These are phyloP conservation scores for Asterochloris sp. DNA, from an alignment of 139 green algal species.

Conservation along the genomic window DNA sequence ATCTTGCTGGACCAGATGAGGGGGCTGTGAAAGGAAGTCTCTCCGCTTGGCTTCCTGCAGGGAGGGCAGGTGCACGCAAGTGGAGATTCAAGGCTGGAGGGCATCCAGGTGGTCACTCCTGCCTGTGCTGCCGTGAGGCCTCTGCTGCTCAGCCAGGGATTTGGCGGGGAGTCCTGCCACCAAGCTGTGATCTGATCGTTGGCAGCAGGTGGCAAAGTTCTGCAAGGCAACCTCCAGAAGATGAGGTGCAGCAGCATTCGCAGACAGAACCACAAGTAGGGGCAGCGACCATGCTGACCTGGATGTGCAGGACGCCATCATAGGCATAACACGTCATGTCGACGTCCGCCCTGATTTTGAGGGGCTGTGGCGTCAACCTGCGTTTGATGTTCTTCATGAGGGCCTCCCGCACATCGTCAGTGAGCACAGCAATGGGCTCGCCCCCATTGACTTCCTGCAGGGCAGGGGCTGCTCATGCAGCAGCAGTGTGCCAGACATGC, in stretches of 20 bases:
- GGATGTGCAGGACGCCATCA: conserved; percentile 97
- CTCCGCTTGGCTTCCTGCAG: too few species aligned
- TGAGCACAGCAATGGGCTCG: conserved; percentile 47
- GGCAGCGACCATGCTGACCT: conserved; percentile 30
- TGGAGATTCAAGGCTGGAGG: too few species aligned
- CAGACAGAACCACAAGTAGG: neutral
- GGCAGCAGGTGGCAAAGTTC: neutral
- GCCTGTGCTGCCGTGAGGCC: too few species aligned
- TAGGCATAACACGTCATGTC: conserved; percentile 98
- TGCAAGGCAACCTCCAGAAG: neutral
- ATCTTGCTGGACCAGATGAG: too few species aligned
- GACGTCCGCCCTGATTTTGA: conserved; percentile 97
- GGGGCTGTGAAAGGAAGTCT: too few species aligned
- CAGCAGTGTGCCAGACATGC: too few species aligned
- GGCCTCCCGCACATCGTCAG: conserved; percentile 71
- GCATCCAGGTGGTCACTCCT: too few species aligned
- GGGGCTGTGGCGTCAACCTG: conserved; percentile 97
- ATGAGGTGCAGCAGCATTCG: neutral
- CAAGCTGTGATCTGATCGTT: too few species aligned
- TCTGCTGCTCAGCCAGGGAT: too few species aligned
- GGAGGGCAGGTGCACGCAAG: too few species aligned
- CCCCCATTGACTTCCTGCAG: conserved; percentile 52
- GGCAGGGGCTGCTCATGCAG: too few species aligned
- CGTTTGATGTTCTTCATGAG: conserved; percentile 95
- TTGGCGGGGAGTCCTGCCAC: too few species aligned